Evolutionary conservation across 768 basidiomycete species (phyloP).

Genomic region (Hypholoma sublateritium): DNA sequence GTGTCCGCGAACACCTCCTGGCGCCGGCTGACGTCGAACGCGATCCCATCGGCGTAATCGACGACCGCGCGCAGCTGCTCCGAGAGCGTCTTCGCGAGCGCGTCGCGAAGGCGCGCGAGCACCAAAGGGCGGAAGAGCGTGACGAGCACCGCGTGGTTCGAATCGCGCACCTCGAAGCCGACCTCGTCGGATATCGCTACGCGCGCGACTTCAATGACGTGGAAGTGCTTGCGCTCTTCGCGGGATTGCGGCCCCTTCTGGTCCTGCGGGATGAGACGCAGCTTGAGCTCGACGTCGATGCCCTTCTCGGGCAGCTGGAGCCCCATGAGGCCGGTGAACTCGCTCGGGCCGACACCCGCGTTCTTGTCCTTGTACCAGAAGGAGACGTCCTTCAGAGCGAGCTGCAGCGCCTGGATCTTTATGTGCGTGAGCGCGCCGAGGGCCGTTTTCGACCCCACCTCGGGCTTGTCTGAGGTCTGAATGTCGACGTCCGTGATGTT

Average conservation of each 20-base stretch:
- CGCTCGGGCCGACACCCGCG: constrained; percentile 48
- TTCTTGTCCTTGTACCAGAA: constrained; percentile 73
- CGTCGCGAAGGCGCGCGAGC: constrained; percentile 53
- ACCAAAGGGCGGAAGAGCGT: constrained; percentile 66
- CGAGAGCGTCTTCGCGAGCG: constrained; percentile 56
- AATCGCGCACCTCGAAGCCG: constrained; percentile 52
- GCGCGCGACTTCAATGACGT: constrained; percentile 54
- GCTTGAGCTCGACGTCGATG: constrained; percentile 65
- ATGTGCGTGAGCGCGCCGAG: constrained; percentile 68
- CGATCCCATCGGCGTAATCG: constrained; percentile 53
- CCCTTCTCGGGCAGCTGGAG: constrained; percentile 66
- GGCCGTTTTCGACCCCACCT: constrained; percentile 40
- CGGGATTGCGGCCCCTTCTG: constrained; percentile 41
- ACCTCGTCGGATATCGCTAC: constrained; percentile 60
- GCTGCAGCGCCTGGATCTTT: constrained; percentile 62
- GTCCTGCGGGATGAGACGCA: constrained; percentile 60
- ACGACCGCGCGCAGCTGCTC: constrained; percentile 53
- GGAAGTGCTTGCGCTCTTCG: constrained; percentile 45
- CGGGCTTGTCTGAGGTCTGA: constrained; percentile 36
- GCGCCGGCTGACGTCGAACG: constrained; percentile 58
- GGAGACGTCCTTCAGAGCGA: constrained; percentile 62
- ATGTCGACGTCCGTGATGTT: constrained; percentile 64
- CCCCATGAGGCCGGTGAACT: constrained; percentile 62
- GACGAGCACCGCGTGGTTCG: constrained; percentile 63
- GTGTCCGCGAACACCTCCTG: constrained; percentile 66